Evolutionary conservation across 2,329 filamentous ascomycete genomes (phyloP).

Genomic region (Exophiala sideris): DNA sequence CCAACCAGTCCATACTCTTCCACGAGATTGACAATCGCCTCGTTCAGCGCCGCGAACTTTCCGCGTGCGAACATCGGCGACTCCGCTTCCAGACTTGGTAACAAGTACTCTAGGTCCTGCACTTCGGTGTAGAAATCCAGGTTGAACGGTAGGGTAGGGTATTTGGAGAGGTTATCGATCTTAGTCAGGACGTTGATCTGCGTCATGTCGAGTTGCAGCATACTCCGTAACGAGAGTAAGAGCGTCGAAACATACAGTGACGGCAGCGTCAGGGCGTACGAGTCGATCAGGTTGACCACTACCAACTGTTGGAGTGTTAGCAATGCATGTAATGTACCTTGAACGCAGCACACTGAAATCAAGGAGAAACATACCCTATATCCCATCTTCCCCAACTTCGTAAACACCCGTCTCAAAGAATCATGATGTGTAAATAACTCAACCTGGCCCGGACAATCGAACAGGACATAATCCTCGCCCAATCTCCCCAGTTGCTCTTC

Average conservation of each 20-base stretch:
- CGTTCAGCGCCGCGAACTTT: conserved; percentile 82
- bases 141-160: conserved; percentile 86
- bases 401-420: conserved; percentile 87
- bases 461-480: conserved; percentile 86
- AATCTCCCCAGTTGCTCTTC: conserved; percentile 75
- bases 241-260: conserved; percentile 94
- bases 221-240: conserved; percentile 86
- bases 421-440: conserved; percentile 96
- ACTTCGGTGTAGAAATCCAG: conserved; percentile 97
- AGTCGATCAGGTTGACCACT: conserved; percentile 89
- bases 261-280: conserved; percentile 86
- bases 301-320: conserved; percentile 63
- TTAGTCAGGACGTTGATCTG: conserved; percentile 96
- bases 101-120: conserved; percentile 81
- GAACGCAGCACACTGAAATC: not conserved
- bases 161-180: conserved; percentile 87
- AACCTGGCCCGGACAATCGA: conserved; percentile 95
- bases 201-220: conserved; percentile 97
- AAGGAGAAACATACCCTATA: conserved; percentile 68
- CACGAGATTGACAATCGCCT: conserved; percentile 80
- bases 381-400: conserved; percentile 81
- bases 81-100: conserved; percentile 76
- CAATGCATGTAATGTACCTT: not conserved
- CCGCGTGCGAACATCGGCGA: conserved; percentile 55
- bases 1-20: conserved; percentile 85